Percentiles rank a stretch among this genome's conserved stretches.
Evolutionary conservation across 2,329 filamentous ascomycete genomes (phyloP).

Genomic region (Coleophoma eucalyptorum): DNA sequence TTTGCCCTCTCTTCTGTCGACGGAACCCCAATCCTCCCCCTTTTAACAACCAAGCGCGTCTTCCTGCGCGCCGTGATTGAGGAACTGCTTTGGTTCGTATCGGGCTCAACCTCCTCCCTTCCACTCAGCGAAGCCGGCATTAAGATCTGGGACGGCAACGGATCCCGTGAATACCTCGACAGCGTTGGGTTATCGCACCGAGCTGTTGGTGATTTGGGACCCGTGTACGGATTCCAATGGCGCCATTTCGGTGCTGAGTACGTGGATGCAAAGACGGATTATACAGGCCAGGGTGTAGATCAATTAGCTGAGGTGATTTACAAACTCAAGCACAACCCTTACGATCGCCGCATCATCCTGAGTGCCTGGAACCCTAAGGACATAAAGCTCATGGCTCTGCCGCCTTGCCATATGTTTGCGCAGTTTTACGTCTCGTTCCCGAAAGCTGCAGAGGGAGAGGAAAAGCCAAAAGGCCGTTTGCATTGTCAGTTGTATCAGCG

Average conservation of each 20-base stretch:
- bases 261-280: slow-evolving; percentile 73
- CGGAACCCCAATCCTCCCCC: slow-evolving; percentile 68
- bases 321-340: slow-evolving; percentile 79
- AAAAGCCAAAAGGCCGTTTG: slow-evolving; percentile 60
- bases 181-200: slow-evolving; percentile 76
- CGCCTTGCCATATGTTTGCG: slow-evolving; percentile 96
- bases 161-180: slow-evolving; percentile 86
- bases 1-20: slow-evolving; percentile 70
- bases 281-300: slow-evolving; percentile 84
- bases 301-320: slow-evolving; percentile 88
- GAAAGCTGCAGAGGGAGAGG: slow-evolving; percentile 12
- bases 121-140: slow-evolving; percentile 76
- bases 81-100: slow-evolving; percentile 95
- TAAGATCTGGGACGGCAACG: slow-evolving; percentile 99
- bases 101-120: slow-evolving; percentile 75
- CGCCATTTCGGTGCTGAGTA: slow-evolving; percentile 96
- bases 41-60: slow-evolving; percentile 96
- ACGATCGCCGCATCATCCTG: slow-evolving; percentile 86
- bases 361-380: slow-evolving; percentile 93
- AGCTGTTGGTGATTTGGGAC: slow-evolving; percentile 84
- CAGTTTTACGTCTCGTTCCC: slow-evolving; percentile 63
- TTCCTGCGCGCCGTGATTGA: slow-evolving; percentile 86
- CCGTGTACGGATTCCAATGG: slow-evolving; percentile 99
- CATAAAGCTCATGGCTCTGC: slow-evolving; percentile 81
- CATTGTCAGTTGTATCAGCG: slow-evolving; percentile 92